Base-by-base conservation (phyloP, 2,329 filamentous ascomycete species). In the Monilinia aucupariae region DNA sequence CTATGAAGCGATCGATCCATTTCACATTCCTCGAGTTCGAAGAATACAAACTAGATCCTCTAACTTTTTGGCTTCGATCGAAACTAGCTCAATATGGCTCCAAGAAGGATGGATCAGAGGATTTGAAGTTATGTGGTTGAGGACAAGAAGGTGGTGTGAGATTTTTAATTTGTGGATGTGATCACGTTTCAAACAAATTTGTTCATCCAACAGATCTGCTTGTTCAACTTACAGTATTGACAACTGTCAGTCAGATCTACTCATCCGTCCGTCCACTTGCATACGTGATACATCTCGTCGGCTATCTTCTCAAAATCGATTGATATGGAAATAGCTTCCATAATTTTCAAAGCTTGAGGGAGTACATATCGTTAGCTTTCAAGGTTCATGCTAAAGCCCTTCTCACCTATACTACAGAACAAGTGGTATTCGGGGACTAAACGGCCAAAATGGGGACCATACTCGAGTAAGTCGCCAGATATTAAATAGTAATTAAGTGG, bases 371-470 rank as follows among this genome's bases (percentile, higher is more conserved):
- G 22, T 27, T 12, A 27, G 7, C 45, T 7, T 27, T 27, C 27
- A 48, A 48, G 10, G 45, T 48, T 48, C 45, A 48, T 47, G n/a
- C n/a, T 10, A 25, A 47, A 47, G n/a, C 8, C 20, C n/a, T 22
- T 47, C 41, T 8, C 41, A 20, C 41, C 41, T 47, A 9, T 10
- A 20, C 6, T 45, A 20, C 9, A 22, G n/a, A 10, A 47, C n/a
- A 10, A 45, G 55, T 59, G n/a, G 55, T 37, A 59, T 59, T 37
- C 55, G 55, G 55, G 55, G 55, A 59, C 55, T n/a, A 59, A 59
- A 59, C 30, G 43, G 55, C 55, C 43, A 59, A 59, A 59, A 49
- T 4, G 55, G 54, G 41, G 43, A 59, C 55, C 55, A 59, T 30
- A 30, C n/a, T n/a, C n/a, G n/a, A n/a, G n/a, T 27, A 48, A 27